Base-by-base conservation (phyloP, 805 yeast species). In the Jamesozyma gamospora region DNA sequence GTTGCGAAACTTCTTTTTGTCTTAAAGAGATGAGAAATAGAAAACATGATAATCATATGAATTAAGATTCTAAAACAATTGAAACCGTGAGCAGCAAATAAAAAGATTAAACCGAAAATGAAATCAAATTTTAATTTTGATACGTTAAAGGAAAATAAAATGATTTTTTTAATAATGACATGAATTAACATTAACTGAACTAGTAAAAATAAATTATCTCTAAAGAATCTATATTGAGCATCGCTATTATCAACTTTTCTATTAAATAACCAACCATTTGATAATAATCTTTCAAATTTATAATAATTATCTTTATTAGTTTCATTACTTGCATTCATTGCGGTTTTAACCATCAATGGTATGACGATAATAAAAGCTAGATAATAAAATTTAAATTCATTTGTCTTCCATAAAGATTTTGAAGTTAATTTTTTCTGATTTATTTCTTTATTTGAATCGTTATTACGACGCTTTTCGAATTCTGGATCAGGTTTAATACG, bases 201-300 rank as follows among this genome's bases (percentile, higher is more conserved):
- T 36, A 92, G 63, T 36, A 82, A 56, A 11, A 75, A 72, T 46
- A 90, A 68, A 55, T 87, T 87, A 55, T 82, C 80, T 51, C 98
- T 72, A 56, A 92, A 86, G 53, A 87, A 85, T 19, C 84, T 63
- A 55, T 90, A 92, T 60, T 92, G 99, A 26, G 70, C 67, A 57
- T 92, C 99, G 4, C 95, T 82, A 56, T 90, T 88, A 59, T 92
- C 98, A 32, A 86, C 94, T 60, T 80, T 82, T 19, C 95, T 65
- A 8, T 95, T 96, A 55, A 81, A 75, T 50, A 87, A 64, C 97
- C 97, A 90, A 4, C 98, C 97, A 5, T 75, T 67, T 24, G 80
- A 69, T 37, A 90, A 65, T 29, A 79, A 63, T 36, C 74, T 71
- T 47, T 72, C 71, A 53, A 72, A 86, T 36, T 66, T 65, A 15